A percentile compares a stretch with the other conserved stretches of the same genome.
Evolutionary conservation across 345 rosid genomes (phyloP).

Genomic region (Adansonia digitata): DNA sequence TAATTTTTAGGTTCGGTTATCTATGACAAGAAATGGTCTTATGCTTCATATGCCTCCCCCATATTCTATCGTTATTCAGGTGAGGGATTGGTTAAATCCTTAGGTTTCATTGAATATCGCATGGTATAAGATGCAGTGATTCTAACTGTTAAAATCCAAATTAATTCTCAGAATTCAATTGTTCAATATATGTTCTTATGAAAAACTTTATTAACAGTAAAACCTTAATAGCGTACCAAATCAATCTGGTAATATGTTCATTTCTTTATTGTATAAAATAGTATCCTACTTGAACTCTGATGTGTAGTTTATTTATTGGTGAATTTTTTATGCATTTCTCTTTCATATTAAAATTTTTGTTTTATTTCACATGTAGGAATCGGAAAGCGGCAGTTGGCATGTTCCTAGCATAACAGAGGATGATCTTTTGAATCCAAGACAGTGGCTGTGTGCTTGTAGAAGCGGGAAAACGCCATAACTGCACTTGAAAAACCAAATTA

Average conservation of each 20-base stretch:
- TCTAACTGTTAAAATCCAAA: background rate
- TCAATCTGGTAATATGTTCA: too few species aligned
- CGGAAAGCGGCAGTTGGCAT: constrained; percentile 9
- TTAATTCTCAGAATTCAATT: background rate
- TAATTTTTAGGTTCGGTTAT: constrained; percentile 60
- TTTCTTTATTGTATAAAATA: too few species aligned
- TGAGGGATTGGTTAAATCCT: constrained; percentile 12
- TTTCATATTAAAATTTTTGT: background rate
- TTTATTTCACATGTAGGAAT: background rate
- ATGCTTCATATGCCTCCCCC: constrained; percentile 85
- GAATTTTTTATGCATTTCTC: too few species aligned
- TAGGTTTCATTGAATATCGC: background rate
- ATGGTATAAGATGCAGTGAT: background rate
- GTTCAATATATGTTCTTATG: background rate
- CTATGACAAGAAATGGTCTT: constrained; percentile 45
- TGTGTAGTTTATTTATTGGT: background rate
- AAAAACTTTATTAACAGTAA: background rate
- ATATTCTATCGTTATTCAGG: constrained; percentile 93
- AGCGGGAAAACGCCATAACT: background rate
- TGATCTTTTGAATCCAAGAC: background rate
- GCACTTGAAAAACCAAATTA: background rate
- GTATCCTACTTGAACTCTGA: too few species aligned
- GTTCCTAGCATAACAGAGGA: background rate
- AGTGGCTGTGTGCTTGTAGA: constrained; percentile 7
- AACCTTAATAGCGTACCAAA: too few species aligned